A percentile compares a stretch with the other conserved stretches of the same genome.
phyloP scores from a whole-genome alignment of 2,329 filamentous ascomycete species.

The Colletotrichum sojae region DNA sequence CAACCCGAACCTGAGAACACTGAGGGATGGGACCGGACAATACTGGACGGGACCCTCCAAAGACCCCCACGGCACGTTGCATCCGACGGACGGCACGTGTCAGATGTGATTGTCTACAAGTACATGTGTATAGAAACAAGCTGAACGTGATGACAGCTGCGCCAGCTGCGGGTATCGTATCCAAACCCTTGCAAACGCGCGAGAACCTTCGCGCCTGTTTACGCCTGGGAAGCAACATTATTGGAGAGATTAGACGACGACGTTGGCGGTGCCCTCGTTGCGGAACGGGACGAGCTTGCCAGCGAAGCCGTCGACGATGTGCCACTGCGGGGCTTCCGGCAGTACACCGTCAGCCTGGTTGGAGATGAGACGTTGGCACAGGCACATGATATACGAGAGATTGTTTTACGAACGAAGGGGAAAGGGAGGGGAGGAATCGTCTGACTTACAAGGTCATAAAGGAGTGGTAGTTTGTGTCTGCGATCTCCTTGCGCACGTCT shows the following conservation, averaged over 20 bases:
- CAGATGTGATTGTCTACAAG: constrained; percentile 2
- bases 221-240: constrained; percentile 13
- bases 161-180: constrained; percentile 14
- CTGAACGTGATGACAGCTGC: neutral
- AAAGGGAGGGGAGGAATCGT: neutral
- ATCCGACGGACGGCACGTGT: neutral
- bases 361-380: constrained; percentile 44
- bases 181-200: constrained; percentile 13
- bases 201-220: neutral
- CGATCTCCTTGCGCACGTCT: constrained; percentile 52
- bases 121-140: neutral
- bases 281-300: constrained; percentile 33
- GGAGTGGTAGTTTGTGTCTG: constrained; percentile 51
- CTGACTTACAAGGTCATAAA: constrained; percentile 55
- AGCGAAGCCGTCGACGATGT: constrained; percentile 42
- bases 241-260: constrained; percentile 15
- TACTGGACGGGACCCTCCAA: neutral
- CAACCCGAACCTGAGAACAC: no score
- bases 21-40: no score
- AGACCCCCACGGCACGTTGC: neutral
- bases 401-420: constrained; percentile 43
- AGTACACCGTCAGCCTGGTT: constrained; percentile 49
- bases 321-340: constrained; percentile 46
- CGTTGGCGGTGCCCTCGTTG: constrained; percentile 26
- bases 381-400: constrained; percentile 40